Percentiles rank a stretch among this genome's conserved stretches.
These are phyloP conservation scores for Ligustrum vulgare DNA, from an alignment of 257 asterid species.

Conservation along the genomic window DNA sequence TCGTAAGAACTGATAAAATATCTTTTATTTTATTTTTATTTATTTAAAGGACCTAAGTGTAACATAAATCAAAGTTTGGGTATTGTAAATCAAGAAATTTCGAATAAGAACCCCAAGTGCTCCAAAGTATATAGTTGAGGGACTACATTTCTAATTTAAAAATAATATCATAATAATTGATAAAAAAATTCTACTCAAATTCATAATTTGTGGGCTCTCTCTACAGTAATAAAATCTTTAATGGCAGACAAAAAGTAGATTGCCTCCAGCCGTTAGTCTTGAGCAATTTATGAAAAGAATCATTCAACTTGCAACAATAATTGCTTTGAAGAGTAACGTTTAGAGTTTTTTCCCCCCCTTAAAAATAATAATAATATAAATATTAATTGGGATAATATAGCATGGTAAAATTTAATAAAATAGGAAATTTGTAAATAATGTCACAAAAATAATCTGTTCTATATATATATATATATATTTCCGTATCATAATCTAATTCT, in stretches of 20 bases:
- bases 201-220: neutral
- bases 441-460: neutral
- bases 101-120: neutral
- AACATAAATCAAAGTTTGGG: too few relatives aligned
- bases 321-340: neutral
- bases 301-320: too few relatives aligned
- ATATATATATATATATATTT: too few relatives aligned
- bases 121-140: neutral
- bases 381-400: too few relatives aligned
- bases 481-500: neutral
- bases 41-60: too few relatives aligned
- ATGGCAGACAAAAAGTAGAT: constrained; percentile 5
- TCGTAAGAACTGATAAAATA: neutral
- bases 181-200: neutral
- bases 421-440: neutral
- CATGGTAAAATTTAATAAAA: too few relatives aligned
- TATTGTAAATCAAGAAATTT: too few relatives aligned
- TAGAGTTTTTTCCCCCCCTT: neutral
- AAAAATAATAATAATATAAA: too few relatives aligned
- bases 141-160: neutral
- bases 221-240: neutral
- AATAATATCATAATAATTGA: too few relatives aligned
- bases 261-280: neutral
- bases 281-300: neutral
- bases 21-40: too few relatives aligned